Evolutionary conservation across 2,329 filamentous ascomycete genomes (phyloP).

Genomic region (Ascochyta lentis): DNA sequence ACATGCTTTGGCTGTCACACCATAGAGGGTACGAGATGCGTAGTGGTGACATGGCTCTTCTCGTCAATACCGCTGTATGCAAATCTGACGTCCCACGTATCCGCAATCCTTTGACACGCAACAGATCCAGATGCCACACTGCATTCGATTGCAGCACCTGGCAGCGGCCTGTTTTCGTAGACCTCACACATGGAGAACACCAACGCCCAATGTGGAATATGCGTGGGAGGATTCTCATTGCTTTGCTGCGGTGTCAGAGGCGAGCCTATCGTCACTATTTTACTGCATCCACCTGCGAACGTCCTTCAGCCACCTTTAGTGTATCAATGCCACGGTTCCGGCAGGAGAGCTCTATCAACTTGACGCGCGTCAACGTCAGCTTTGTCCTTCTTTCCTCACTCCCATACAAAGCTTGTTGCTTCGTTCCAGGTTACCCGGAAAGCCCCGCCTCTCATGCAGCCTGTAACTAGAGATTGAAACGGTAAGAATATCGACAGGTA

Average conservation of each 20-base stretch:
- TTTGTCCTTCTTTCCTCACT: conserved; percentile 1
- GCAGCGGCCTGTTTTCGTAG: background rate
- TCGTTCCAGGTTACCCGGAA: background rate
- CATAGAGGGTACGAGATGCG: conserved; percentile 18
- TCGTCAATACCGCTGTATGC: conserved; percentile 23
- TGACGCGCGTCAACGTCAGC: conserved; percentile 13
- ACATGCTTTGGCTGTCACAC: conserved; percentile 30
- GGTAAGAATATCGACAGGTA: conserved; percentile 1
- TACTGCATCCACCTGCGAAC: conserved; percentile 16
- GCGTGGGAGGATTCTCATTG: conserved; percentile 16
- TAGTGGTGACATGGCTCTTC: conserved; percentile 24
- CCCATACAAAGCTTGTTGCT: background rate
- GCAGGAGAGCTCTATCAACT: background rate
- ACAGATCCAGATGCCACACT: conserved; percentile 7
- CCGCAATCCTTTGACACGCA: conserved; percentile 2
- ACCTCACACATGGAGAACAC: background rate
- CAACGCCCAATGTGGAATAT: background rate
- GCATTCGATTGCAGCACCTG: conserved; percentile 6
- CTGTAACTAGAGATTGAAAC: background rate
- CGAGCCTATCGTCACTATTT: conserved; percentile 30
- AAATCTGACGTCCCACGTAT: conserved; percentile 20
- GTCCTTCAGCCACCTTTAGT: conserved; percentile 2
- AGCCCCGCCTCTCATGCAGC: background rate
- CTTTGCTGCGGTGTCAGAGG: conserved; percentile 21
- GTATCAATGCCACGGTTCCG: conserved; percentile 2